These are phyloP conservation scores for Magnolia sinica DNA, from an alignment of 164 flowering plant species.

Conservation along the genomic window DNA sequence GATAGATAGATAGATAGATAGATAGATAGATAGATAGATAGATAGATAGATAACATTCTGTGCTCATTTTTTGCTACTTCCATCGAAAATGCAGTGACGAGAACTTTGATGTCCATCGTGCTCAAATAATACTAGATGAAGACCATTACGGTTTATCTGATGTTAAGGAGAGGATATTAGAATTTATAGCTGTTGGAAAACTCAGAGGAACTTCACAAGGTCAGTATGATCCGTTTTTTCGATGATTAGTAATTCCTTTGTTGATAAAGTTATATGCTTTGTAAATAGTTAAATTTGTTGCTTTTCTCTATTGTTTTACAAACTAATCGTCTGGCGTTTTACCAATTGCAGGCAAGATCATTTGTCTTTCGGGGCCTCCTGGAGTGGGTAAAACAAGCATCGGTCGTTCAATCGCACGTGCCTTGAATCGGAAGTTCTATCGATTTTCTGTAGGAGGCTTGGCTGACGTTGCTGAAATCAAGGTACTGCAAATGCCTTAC, in stretches of 20 bases:
- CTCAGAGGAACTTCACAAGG: slow-evolving; percentile 97
- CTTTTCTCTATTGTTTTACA: neutral
- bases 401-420: slow-evolving; percentile 98
- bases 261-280: neutral
- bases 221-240: slow-evolving; percentile 11
- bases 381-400: slow-evolving; percentile 99
- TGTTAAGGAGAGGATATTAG: slow-evolving; percentile 98
- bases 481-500: slow-evolving; percentile 40
- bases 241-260: neutral
- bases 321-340: neutral
- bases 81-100: slow-evolving; percentile 66
- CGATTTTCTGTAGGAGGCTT: slow-evolving; percentile 99
- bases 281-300: neutral
- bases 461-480: slow-evolving; percentile 97
- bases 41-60: too few relatives aligned
- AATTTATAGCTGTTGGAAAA: slow-evolving; percentile 97
- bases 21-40: too few relatives aligned
- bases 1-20: too few relatives aligned
- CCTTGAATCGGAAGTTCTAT: slow-evolving; percentile 88
- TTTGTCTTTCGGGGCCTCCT: slow-evolving; percentile 98
- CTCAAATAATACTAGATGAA: slow-evolving; percentile 91
- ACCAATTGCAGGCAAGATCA: slow-evolving; percentile 71
- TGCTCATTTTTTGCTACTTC: neutral
- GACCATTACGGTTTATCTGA: slow-evolving; percentile 96
- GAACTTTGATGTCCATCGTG: slow-evolving; percentile 83